These are phyloP conservation scores for Barnettozyma sp. DNA, from an alignment of 805 yeast genomes.

Conservation along the genomic window DNA sequence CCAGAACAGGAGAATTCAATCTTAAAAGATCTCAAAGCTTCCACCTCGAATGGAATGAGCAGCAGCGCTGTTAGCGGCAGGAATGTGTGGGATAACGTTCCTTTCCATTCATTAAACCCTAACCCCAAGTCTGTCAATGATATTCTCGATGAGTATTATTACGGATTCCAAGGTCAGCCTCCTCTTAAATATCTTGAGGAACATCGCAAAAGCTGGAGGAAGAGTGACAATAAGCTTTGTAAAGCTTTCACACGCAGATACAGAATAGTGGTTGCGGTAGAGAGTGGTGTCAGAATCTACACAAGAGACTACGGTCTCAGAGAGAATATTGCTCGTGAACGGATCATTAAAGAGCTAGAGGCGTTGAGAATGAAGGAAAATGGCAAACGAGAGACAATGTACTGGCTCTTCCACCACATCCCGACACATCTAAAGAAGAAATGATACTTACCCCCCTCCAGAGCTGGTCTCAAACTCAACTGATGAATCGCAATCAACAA, in stretches of 20 bases:
- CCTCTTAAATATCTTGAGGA: constrained; percentile 23
- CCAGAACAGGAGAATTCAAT: not conserved
- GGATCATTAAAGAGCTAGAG: constrained; percentile 22
- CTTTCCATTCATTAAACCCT: constrained; percentile 20
- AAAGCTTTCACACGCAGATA: constrained; percentile 25
- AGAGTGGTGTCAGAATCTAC: constrained; percentile 18
- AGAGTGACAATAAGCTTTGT: constrained; percentile 21
- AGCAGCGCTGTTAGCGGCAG: constrained; percentile 10
- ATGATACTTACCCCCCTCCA: not conserved
- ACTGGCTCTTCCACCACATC: constrained; percentile 26
- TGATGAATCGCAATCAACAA: no score
- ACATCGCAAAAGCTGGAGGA: constrained; percentile 25
- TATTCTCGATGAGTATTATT: constrained; percentile 24
- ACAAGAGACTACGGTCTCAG: constrained; percentile 15
- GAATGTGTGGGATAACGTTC: constrained; percentile 17
- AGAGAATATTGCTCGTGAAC: constrained; percentile 20
- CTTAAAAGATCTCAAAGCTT: constrained; percentile 5
- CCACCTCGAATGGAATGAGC: constrained; percentile 9
- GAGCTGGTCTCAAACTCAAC: not conserved
- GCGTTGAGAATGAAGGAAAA: constrained; percentile 15
- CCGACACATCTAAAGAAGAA: constrained; percentile 22
- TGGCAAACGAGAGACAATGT: constrained; percentile 26
- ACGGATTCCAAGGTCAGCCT: constrained; percentile 25
- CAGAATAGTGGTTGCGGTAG: constrained; percentile 24
- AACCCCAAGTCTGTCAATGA: constrained; percentile 24